These are phyloP conservation scores for Mortierella sp. DNA, from an alignment of 371 early-diverging fungal species.

Conservation along the genomic window DNA sequence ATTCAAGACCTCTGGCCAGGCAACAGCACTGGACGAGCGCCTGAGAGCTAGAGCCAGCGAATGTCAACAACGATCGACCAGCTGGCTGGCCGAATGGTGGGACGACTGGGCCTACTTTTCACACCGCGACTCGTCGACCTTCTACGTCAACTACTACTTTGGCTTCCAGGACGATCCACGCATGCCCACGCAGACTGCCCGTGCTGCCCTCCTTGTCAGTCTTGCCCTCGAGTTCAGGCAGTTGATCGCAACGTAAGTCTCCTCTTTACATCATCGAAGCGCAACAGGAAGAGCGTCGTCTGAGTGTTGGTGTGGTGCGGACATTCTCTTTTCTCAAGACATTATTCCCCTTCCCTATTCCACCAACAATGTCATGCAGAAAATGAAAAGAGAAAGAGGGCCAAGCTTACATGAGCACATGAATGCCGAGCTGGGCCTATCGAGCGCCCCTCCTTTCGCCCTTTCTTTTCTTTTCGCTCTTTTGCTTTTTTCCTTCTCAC, in stretches of 20 bases:
- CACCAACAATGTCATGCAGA: neutral
- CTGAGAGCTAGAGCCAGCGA: slow-evolving; percentile 72
- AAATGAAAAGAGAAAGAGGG: neutral
- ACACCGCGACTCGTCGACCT: slow-evolving; percentile 46
- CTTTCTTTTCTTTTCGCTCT: neutral
- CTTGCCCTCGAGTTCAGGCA: slow-evolving; percentile 56
- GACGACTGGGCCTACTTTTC: slow-evolving; percentile 57
- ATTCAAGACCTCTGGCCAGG: slow-evolving; percentile 7
- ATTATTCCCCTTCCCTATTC: slow-evolving; percentile 1
- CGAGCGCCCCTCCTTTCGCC: neutral
- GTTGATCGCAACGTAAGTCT: slow-evolving; percentile 53
- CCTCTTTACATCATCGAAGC: neutral
- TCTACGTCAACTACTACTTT: slow-evolving; percentile 57
- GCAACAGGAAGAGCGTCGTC: neutral
- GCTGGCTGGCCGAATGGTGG: slow-evolving; percentile 56
- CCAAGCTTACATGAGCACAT: slow-evolving; percentile 2
- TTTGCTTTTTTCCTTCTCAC: neutral
- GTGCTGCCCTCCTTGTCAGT: slow-evolving; percentile 52
- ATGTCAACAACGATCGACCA: slow-evolving; percentile 58
- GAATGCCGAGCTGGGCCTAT: neutral
- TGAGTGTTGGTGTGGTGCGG: neutral
- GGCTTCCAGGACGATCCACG: slow-evolving; percentile 58
- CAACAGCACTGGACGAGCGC: slow-evolving; percentile 60
- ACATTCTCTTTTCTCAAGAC: neutral
- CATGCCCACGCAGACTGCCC: slow-evolving; percentile 56